These are phyloP conservation scores for Penicillium brasilianum DNA, from an alignment of 2,329 filamentous ascomycete species.

Conservation along the genomic window DNA sequence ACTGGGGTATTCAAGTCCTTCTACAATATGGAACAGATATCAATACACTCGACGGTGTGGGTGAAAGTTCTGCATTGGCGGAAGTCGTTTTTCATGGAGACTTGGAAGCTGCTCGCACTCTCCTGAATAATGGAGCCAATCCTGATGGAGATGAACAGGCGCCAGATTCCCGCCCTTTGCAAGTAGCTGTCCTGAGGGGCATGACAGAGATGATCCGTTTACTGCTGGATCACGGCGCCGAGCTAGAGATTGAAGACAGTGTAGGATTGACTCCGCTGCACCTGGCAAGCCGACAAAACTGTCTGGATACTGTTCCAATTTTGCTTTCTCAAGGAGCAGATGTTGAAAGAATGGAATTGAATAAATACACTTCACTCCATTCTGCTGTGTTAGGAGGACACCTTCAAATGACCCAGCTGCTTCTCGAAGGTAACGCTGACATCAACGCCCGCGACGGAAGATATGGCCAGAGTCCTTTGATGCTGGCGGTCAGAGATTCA, in stretches of 20 bases:
- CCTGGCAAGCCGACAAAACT: slow-evolving; percentile 7
- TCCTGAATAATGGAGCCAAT: slow-evolving; percentile 30
- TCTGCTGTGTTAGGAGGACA: slow-evolving; percentile 7
- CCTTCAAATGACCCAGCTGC: slow-evolving; percentile 20
- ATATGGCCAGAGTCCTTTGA: slow-evolving; percentile 11
- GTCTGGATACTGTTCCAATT: neutral
- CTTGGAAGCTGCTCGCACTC: slow-evolving; percentile 9
- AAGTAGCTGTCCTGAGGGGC: slow-evolving; percentile 19
- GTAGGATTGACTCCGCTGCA: slow-evolving; percentile 14
- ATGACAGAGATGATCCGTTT: slow-evolving; percentile 13
- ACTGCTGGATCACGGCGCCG: slow-evolving; percentile 16
- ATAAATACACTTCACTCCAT: slow-evolving; percentile 13
- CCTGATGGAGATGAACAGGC: slow-evolving; percentile 14
- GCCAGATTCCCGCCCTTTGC: slow-evolving; percentile 16
- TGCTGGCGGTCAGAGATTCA: slow-evolving; percentile 1
- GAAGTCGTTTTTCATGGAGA: slow-evolving; percentile 9
- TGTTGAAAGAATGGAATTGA: neutral
- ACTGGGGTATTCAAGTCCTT: slow-evolving; percentile 23
- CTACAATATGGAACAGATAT: slow-evolving; percentile 24
- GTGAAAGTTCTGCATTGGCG: slow-evolving; percentile 21
- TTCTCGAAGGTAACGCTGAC: slow-evolving; percentile 27
- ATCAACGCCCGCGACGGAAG: slow-evolving; percentile 21
- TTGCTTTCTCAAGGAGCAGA: slow-evolving; percentile 14
- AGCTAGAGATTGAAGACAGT: neutral
- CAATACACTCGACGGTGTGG: slow-evolving; percentile 15